Evolutionary conservation across 2,329 filamentous ascomycete genomes (phyloP), one percentile per base, ranked within the genome.

Genomic region (Niveomyces coronatus): DNA sequence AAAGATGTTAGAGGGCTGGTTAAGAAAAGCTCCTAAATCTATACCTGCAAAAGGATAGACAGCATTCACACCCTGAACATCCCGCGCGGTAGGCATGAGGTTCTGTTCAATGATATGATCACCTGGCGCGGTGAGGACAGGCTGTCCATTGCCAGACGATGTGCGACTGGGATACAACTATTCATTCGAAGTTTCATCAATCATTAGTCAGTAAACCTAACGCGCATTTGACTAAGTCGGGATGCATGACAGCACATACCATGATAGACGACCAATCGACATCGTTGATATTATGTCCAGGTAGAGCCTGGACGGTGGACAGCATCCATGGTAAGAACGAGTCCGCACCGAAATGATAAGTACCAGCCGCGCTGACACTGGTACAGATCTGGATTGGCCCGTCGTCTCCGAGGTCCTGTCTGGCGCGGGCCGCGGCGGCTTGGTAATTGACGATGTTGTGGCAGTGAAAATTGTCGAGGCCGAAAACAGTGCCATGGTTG

Each of bases 401-500:
- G 14, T 30, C 28, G 9, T n/a, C 3, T 14, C 28, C 28, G 14
- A 17, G 28, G 17, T 30, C 28, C 4, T n/a, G 14, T 17, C 17
- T 5, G 8, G 28, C 28, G 14, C 14, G 14, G 10, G 28, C 28
- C 14, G 17, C 14, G 4, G 28, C 28, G 10, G 28, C 17, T n/a
- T 33, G 16, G 37, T 47, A 43, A 35, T 40, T 42, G 4, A 14
- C 23, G 16, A 47, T 34, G 22, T 28, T 31, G n/a, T 28, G 23
- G 43, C 46, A 48, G 29, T 41, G 20, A 18, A 41, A 47, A 14
- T 40, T 26, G n/a, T 35, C 37, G 2, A 34, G 19, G 31, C 26
- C 29, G 11, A 26, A 24, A 13, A 39, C 14, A 31, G 30, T 23
- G 24, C 37, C 39, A 33, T 27, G 35, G 29, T 23, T 17, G 15